Evolutionary conservation across 176 grass and related monocot genomes (phyloP), one percentile per base, ranked within the genome.

Genomic region (Rhynchospora breviuscula): DNA sequence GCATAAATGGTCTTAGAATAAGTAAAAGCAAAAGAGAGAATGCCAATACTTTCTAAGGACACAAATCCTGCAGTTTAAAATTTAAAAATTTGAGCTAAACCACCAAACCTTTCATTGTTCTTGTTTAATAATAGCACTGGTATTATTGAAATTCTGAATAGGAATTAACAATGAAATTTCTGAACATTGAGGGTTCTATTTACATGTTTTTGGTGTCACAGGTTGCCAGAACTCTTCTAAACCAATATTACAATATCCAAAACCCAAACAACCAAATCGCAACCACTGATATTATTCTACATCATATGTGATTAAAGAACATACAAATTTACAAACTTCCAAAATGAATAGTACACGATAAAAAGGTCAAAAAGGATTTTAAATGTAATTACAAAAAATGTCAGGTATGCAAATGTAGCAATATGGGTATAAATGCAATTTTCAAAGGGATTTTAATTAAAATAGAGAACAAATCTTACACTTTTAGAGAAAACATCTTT

Each of bases 401-500:
- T 81, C 17, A 78, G 33, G 11, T 54, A 61, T 59, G 31, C 19
- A 44, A 58, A 71, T 81, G 79, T n/a, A 89, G 47, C 10, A 66
- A 87, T 23, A 48, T 69, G 56, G 7, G 60, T 60, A 58, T 66
- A 73, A 49, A 82, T 62, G 79, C 25, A 81, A 56, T 59, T 78
- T 83, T 63, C 53, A 67, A 87, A 47, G 40, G 69, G 64, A 76
- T 67, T 85, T 3, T 44, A 68, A 66, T 69, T 80, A 73, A 19
- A 26, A 70, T 19, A 31, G 29, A 78, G 52, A 60, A 46, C 19
- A 57, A 83, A 54, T 17, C 87, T 88, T 95, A 99, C 96, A 86
- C 93, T 99, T 91, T 93, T 99, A 83, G 96, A 95, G 83, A 99
- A 91, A 75, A 99, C 86, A 78, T 99, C 91, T 83, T 99, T 99